Conservation (phyloP, 2,329 filamentous ascomycete species). For the Trichophyton benhamiae region DNA sequence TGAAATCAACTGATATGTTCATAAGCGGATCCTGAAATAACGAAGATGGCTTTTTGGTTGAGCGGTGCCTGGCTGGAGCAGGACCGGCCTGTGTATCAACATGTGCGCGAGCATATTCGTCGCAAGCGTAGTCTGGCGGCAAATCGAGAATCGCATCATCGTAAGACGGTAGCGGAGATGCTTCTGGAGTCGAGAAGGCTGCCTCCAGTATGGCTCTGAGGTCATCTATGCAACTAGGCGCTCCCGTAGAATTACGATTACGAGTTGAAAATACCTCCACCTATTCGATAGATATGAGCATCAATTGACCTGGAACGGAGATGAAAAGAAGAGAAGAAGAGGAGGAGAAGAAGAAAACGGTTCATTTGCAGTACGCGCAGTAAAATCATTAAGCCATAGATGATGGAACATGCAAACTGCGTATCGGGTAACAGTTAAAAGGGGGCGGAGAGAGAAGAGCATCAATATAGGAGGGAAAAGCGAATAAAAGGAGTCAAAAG, state of each 20-base stretch:
- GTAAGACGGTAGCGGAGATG: slow-evolving; percentile 11
- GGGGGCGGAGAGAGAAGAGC: neutral
- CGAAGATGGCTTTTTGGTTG: neutral
- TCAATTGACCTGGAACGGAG: neutral
- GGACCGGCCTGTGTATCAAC: neutral
- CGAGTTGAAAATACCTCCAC: neutral
- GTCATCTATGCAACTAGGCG: slow-evolving; percentile 1
- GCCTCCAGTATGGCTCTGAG: slow-evolving; percentile 1
- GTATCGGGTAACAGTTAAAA: too few species aligned
- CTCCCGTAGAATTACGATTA: slow-evolving; percentile 1
- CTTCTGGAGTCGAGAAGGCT: neutral
- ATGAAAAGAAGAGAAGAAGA: neutral
- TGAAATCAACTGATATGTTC: slow-evolving; percentile 8
- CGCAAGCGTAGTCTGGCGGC: slow-evolving; percentile 23
- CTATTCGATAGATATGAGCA: slow-evolving; percentile 1
- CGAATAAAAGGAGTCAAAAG: neutral
- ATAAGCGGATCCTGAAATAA: neutral
- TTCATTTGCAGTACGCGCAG: neutral
- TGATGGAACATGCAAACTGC: neutral
- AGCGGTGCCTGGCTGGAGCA: neutral
- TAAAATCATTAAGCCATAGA: neutral
- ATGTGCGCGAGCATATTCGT: neutral
- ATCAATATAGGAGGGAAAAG: neutral
- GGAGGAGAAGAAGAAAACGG: neutral
- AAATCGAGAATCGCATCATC: slow-evolving; percentile 11